Conservation (phyloP, 345 rosid species). For the Populus tremula region DNA sequence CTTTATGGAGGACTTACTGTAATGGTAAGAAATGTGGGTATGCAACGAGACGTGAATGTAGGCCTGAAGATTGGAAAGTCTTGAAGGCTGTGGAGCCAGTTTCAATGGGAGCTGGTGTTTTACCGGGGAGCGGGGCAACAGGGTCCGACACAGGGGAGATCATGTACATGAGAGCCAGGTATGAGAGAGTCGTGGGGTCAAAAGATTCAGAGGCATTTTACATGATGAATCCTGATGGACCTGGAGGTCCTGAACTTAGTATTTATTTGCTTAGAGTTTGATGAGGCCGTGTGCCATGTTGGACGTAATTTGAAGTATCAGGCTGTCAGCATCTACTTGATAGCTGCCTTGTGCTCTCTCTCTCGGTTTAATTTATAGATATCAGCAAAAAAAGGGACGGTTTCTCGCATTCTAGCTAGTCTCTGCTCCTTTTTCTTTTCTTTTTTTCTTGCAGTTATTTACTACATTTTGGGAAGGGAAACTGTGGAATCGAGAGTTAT, state of each 20-base stretch:
- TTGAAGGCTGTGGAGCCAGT: constrained; percentile 75
- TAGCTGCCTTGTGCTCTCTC: no score
- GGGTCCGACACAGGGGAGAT: constrained; percentile 72
- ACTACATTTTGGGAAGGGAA: background rate
- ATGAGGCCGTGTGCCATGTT: background rate
- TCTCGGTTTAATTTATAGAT: background rate
- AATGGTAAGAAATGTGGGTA: constrained; percentile 87
- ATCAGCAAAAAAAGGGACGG: background rate
- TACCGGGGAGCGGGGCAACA: constrained; percentile 47
- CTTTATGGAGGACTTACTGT: constrained; percentile 77
- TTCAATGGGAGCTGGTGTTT: constrained; percentile 94
- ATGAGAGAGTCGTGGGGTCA: constrained; percentile 88
- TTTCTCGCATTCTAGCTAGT: background rate
- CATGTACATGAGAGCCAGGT: constrained; percentile 95
- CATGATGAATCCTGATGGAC: constrained; percentile 87
- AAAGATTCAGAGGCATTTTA: constrained; percentile 90
- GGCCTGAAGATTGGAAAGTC: constrained; percentile 61
- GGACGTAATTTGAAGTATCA: background rate
- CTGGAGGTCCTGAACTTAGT: constrained; percentile 92
- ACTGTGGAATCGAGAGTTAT: background rate
- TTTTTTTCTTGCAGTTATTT: background rate
- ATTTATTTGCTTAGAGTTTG: constrained; percentile 71
- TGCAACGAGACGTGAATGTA: constrained; percentile 64
- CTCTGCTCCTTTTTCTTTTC: background rate
- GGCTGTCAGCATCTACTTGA: background rate